Evolutionary conservation across 495 filamentous ascomycete species (phyloP).

Genomic region (Aspergillus leporis): DNA sequence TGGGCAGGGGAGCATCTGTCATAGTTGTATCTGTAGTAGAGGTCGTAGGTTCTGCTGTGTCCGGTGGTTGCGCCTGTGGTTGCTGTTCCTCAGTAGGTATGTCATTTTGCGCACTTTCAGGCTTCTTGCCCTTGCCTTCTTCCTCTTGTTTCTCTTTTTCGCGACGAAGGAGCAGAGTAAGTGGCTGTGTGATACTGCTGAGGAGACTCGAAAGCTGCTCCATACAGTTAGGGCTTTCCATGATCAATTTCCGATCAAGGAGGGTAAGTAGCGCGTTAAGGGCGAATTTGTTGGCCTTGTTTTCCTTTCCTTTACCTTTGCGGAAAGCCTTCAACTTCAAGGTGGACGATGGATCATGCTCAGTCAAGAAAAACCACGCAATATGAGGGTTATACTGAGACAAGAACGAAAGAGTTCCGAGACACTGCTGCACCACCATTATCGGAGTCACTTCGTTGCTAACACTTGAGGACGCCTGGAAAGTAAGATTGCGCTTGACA

Average conservation of each 20-base stretch:
- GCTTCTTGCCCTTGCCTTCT: conserved; percentile 56
- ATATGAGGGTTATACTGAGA: conserved; percentile 81
- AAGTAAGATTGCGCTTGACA: conserved; percentile 67
- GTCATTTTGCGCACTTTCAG: conserved; percentile 32
- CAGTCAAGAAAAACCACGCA: conserved; percentile 89
- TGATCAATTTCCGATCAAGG: conserved; percentile 86
- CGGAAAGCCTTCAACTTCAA: conserved; percentile 75
- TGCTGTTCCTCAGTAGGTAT: conserved; percentile 22
- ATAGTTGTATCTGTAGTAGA: conserved; percentile 40
- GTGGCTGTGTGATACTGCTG: conserved; percentile 82
- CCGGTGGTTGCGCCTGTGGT: conserved; percentile 18
- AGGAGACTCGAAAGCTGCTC: conserved; percentile 85
- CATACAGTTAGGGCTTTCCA: conserved; percentile 95
- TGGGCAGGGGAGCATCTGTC: conserved; percentile 41
- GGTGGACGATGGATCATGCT: conserved; percentile 76
- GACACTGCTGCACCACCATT: conserved; percentile 93
- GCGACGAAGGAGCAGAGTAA: conserved; percentile 78
- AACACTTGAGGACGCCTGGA: conserved; percentile 53
- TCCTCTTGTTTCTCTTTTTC: conserved; percentile 73
- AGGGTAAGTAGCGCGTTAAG: conserved; percentile 87
- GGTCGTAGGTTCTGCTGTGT: conserved; percentile 21
- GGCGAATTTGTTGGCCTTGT: conserved; percentile 81
- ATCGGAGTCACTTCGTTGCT: conserved; percentile 84
- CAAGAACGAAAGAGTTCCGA: conserved; percentile 77
- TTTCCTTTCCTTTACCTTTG: conserved; percentile 85